Evolutionary conservation across 1,284 basidiomycete species (phyloP), one percentile per base, ranked within the genome.

Genomic region (Athelia psychrophila): DNA sequence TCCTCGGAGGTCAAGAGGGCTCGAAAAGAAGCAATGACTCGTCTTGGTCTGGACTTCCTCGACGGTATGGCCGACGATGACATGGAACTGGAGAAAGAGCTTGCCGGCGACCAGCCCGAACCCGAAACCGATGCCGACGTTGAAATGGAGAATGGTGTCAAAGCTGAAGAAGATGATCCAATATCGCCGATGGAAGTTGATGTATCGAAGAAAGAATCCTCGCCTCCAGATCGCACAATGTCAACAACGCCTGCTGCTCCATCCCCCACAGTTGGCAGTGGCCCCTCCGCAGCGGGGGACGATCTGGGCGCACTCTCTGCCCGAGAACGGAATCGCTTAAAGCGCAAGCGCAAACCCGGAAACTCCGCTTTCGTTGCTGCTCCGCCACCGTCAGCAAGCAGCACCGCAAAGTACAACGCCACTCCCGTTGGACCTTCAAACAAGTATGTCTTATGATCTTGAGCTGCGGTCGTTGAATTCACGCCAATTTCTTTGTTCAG

Each of bases 261-360:
- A 6, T 80, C 84, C 0, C 80, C 83, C 1, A 68, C 77, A 13
- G 70, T 76, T 2, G 70, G 75, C 2, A 69, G 66, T 33, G 69
- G 66, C 0, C 66, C 74, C 3, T 66, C 71, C 8, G 64, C 68
- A 33, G 69, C 75, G 22, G 68, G 74, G 23, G 63, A 74, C 12
- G 84, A 86, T 55, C 57, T 76, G 2, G 71, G 64, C 32, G 74
- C 75, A 3, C 71, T 93, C 40, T 92, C 91, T 15, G 93, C 93
- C 16, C 81, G 94, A 47, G 94, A 97, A 66, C 84, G 89, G 32
- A 97, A 96, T 66, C 80, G 93, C 45, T 76, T 96, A 32, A 97
- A 97, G 65, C 81, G 94, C 18, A 96, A 96, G 63, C 84, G 93
- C 48, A 97, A 96, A 64, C 76, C 83, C 15, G 92, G 93, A n/a